Percentiles rank a stretch among this genome's conserved stretches.
Evolutionary conservation across 805 yeast genomes (phyloP).

Genomic region (Kodamaea lidongshanica): DNA sequence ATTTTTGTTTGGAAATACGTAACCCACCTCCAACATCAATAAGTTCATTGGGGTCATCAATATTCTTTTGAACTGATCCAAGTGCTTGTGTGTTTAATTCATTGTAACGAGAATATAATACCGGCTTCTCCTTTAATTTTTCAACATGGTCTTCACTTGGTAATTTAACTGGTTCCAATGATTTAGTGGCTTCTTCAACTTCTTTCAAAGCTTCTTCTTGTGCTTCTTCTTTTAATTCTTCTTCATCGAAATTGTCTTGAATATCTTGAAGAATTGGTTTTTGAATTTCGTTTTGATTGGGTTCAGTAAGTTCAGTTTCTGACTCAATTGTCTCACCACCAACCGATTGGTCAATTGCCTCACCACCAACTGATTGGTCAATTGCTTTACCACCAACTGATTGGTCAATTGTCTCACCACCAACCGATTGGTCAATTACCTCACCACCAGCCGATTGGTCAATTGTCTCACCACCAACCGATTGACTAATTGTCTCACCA

Average conservation of each 20-base stretch:
- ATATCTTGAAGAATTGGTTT: neutral
- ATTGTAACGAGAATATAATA: conserved; percentile 41
- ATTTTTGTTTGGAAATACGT: conserved; percentile 48
- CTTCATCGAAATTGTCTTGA: conserved; percentile 1
- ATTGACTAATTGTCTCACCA: too few relatives aligned
- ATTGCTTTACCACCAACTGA: too few relatives aligned
- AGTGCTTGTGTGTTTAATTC: conserved; percentile 45
- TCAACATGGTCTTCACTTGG: conserved; percentile 34
- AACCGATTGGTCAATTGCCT: too few relatives aligned
- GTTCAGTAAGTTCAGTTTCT: too few relatives aligned
- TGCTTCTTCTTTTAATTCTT: conserved; percentile 4
- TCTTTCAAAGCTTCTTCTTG: conserved; percentile 7
- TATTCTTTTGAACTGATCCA: conserved; percentile 37
- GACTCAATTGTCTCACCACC: too few relatives aligned
- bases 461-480: too few relatives aligned
- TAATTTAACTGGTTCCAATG: conserved; percentile 24
- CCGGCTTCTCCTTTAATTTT: conserved; percentile 42
- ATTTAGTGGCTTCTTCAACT: conserved; percentile 8
- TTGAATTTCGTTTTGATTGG: conserved; percentile 1
- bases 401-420: too few relatives aligned
- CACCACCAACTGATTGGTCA: too few relatives aligned
- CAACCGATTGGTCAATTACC: too few relatives aligned
- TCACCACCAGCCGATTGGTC: too few relatives aligned
- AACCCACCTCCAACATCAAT: conserved; percentile 51
- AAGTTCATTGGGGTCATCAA: conserved; percentile 45